Evolutionary conservation across 257 asterid genomes (phyloP).

Genomic region (Ehretia macrophylla): DNA sequence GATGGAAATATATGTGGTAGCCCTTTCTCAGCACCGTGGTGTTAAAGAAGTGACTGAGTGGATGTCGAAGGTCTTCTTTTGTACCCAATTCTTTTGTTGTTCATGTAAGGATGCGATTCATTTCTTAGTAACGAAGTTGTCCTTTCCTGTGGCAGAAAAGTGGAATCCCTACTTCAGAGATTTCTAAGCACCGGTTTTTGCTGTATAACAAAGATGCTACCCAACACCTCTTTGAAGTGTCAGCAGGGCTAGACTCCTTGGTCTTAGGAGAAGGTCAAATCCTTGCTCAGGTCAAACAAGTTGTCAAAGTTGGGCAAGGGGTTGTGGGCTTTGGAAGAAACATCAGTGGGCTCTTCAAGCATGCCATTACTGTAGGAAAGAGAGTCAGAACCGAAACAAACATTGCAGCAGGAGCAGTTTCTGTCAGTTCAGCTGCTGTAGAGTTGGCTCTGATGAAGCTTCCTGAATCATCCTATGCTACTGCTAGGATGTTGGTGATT

Average conservation of each 20-base stretch:
- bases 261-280: slow-evolving; percentile 95
- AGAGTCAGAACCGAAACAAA: slow-evolving; percentile 86
- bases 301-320: slow-evolving; percentile 88
- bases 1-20: slow-evolving; percentile 88
- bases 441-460: slow-evolving; percentile 88
- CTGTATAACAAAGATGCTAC: slow-evolving; percentile 86
- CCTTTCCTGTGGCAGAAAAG: slow-evolving; percentile 55
- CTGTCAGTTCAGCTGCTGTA: slow-evolving; percentile 95
- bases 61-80: slow-evolving; percentile 78
- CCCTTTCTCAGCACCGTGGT: slow-evolving; percentile 91
- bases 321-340: slow-evolving; percentile 85
- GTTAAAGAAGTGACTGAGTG: slow-evolving; percentile 94
- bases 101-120: too few relatives aligned
- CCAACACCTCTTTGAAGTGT: slow-evolving; percentile 85
- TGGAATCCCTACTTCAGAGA: slow-evolving; percentile 75
- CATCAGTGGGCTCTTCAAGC: slow-evolving; percentile 89
- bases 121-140: not conserved
- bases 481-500: slow-evolving; percentile 66
- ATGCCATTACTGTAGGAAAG: slow-evolving; percentile 90
- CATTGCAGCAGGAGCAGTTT: slow-evolving; percentile 92
- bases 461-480: slow-evolving; percentile 58
- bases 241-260: slow-evolving; percentile 91
- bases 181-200: slow-evolving; percentile 79
- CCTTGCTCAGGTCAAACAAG: slow-evolving; percentile 93
- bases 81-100: slow-evolving; percentile 2